Evolutionary conservation across 2,329 filamentous ascomycete species (phyloP).

Genomic region (Blastomyces percursus): DNA sequence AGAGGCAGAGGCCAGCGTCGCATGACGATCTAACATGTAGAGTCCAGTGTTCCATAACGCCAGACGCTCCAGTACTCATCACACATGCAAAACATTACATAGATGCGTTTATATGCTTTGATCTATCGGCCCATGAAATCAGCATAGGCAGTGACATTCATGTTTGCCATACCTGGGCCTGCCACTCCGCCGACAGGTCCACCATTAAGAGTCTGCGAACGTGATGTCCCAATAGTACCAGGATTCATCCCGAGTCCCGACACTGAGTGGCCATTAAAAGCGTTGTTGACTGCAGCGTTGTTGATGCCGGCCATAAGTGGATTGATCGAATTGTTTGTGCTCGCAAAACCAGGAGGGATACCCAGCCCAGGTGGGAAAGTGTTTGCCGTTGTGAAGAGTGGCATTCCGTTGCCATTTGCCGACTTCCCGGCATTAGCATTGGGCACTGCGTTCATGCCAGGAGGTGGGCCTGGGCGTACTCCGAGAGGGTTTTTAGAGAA

Average conservation of each 20-base stretch:
- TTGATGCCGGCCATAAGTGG: conserved; percentile 18
- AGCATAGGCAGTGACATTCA: conserved; percentile 25
- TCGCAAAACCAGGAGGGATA: conserved; percentile 58
- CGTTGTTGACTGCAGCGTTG: conserved; percentile 20
- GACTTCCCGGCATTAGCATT: conserved; percentile 30
- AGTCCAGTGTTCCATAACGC: conserved; percentile 30
- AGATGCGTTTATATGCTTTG: conserved; percentile 11
- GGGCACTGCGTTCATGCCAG: conserved; percentile 41
- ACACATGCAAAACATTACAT: conserved; percentile 35
- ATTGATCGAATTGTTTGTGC: conserved; percentile 20
- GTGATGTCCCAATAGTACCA: conserved; percentile 2
- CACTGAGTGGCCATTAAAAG: conserved; percentile 29
- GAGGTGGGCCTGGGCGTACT: conserved; percentile 65
- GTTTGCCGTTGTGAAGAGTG: conserved; percentile 55
- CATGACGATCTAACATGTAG: conserved; percentile 33
- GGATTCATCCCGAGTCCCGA: conserved; percentile 27
- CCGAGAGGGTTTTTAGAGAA: conserved; percentile 97
- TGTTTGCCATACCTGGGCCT: conserved; percentile 7
- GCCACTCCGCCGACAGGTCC: conserved; percentile 3
- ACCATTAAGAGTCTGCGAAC: conserved; percentile 2
- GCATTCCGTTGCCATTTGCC: conserved; percentile 41
- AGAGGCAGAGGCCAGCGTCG: conserved; percentile 22
- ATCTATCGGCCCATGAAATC: conserved; percentile 40
- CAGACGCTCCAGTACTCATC: conserved; percentile 31
- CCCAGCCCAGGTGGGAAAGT: conserved; percentile 73